Conservation (phyloP, 2,329 filamentous ascomycete species). For the Xylariaceae sp. region DNA sequence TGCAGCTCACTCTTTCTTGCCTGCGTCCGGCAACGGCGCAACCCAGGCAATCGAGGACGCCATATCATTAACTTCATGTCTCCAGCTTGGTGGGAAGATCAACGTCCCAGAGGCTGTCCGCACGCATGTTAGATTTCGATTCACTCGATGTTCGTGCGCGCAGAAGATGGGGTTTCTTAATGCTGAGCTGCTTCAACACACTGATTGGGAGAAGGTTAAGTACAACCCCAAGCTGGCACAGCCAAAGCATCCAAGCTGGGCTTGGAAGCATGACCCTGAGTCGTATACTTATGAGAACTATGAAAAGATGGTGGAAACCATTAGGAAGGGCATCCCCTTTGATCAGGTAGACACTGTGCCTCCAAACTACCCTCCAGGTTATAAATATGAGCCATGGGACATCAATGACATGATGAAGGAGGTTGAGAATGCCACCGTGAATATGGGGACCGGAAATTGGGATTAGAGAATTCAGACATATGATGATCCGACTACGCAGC, state of each 20-base stretch:
- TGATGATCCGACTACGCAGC: no score
- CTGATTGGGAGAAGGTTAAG: slow-evolving; percentile 39
- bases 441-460: slow-evolving; percentile 39
- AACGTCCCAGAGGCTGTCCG: slow-evolving; percentile 38
- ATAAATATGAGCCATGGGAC: slow-evolving; percentile 44
- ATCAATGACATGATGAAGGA: slow-evolving; percentile 46
- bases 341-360: slow-evolving; percentile 35
- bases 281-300: slow-evolving; percentile 42
- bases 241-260: slow-evolving; percentile 41
- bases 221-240: slow-evolving; percentile 39
- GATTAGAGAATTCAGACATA: slow-evolving; percentile 19
- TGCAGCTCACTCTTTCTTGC: slow-evolving; percentile 45
- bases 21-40: slow-evolving; percentile 45
- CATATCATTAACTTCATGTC: slow-evolving; percentile 41
- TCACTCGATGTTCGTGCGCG: slow-evolving; percentile 40
- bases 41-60: slow-evolving; percentile 48
- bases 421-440: slow-evolving; percentile 38
- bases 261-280: slow-evolving; percentile 44
- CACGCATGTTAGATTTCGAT: slow-evolving; percentile 42
- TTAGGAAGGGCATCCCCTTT: slow-evolving; percentile 35
- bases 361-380: slow-evolving; percentile 41
- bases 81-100: slow-evolving; percentile 40
- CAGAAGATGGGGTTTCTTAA: slow-evolving; percentile 45
- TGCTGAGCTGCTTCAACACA: slow-evolving; percentile 41
- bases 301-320: slow-evolving; percentile 36